Percentiles rank a stretch among this genome's conserved stretches.
phyloP scores from a whole-genome alignment of 164 flowering plant species.

The Echeveria elegans region DNA sequence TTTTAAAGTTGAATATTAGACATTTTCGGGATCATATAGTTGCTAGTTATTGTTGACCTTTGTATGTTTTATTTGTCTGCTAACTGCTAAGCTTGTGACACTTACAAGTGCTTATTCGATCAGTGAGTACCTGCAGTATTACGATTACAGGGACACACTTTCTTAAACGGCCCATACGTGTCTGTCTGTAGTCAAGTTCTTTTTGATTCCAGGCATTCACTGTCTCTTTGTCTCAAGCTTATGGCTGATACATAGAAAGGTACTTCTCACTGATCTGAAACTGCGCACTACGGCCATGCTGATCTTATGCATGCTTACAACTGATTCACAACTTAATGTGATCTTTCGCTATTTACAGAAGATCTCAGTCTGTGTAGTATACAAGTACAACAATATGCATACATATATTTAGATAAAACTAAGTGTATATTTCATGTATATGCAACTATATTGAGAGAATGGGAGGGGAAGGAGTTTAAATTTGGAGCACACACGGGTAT shows the following conservation, averaged over 20 bases:
- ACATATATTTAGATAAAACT: background rate
- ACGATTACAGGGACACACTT: background rate
- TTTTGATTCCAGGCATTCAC: background rate
- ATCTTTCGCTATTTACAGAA: background rate
- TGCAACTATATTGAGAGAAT: background rate
- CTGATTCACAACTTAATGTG: background rate
- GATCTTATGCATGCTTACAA: background rate
- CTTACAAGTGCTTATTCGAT: background rate
- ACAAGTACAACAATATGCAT: background rate
- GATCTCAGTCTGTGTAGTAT: background rate
- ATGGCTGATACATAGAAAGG: background rate
- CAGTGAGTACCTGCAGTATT: no score
- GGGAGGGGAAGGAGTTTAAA: background rate
- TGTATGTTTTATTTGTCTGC: background rate
- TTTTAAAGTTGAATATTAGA: background rate
- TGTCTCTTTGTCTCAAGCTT: background rate
- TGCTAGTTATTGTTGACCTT: background rate
- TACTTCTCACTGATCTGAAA: background rate
- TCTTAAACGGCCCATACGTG: background rate
- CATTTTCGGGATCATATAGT: background rate
- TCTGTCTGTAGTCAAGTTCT: background rate
- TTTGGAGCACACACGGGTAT: conserved; percentile 4
- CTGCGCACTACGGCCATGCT: background rate
- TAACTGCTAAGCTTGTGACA: background rate
- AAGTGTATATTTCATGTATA: background rate